phyloP scores from a whole-genome alignment of 768 basidiomycete species.

The Psilocybe azurescens region DNA sequence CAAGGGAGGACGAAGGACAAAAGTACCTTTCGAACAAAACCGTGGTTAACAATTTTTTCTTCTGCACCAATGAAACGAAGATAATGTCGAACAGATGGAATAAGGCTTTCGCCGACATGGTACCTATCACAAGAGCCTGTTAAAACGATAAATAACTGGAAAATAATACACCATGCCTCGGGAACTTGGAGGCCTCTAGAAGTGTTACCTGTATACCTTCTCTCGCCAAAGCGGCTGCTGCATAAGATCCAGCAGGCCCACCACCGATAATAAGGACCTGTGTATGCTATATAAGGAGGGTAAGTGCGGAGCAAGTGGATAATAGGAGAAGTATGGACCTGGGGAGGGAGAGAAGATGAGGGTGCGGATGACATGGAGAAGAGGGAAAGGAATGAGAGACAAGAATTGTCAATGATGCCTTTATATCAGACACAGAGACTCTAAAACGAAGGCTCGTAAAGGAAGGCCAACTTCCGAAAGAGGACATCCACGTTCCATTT shows the following conservation, averaged over 20 bases:
- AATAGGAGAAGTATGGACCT: conserved; percentile 21
- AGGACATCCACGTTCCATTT: conserved; percentile 19
- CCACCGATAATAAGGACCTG: conserved; percentile 54
- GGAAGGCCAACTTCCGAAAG: conserved; percentile 36
- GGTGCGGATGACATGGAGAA: conserved; percentile 29
- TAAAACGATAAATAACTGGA: neutral
- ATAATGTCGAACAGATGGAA: conserved; percentile 65
- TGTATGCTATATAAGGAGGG: conserved; percentile 37
- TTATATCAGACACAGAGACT: conserved; percentile 24
- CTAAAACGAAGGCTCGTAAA: conserved; percentile 30
- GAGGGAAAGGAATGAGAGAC: conserved; percentile 22
- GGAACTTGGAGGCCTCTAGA: conserved; percentile 60
- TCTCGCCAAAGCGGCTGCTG: conserved; percentile 58
- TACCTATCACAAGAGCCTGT: conserved; percentile 40
- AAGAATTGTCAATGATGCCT: conserved; percentile 21
- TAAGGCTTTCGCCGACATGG: conserved; percentile 64
- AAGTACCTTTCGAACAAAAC: conserved; percentile 56
- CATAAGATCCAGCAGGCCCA: conserved; percentile 63
- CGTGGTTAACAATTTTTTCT: conserved; percentile 51
- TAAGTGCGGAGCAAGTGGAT: neutral
- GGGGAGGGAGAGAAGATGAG: conserved; percentile 35
- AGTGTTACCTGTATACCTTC: conserved; percentile 61
- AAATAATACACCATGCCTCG: conserved; percentile 37
- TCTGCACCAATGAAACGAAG: conserved; percentile 64
- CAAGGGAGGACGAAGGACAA: neutral